Evolutionary conservation across 2,329 filamentous ascomycete genomes (phyloP), one percentile per base, ranked within the genome.

Genomic region (Aspergillus tamarii): DNA sequence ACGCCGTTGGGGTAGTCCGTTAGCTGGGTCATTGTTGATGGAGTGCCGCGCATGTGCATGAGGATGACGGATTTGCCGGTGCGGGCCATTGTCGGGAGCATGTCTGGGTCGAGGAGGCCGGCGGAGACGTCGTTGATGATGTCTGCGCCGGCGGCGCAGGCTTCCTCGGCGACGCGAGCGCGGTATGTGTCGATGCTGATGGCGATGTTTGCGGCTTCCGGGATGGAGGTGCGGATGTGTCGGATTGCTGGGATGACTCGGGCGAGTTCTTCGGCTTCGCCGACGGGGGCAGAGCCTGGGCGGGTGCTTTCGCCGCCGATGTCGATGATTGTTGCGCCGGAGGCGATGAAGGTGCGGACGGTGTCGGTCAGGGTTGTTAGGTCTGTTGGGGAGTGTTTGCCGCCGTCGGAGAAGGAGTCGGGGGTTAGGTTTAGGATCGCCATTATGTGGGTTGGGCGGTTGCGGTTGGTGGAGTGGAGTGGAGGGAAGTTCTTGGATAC

Each of bases 371-470:
- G 83, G 30, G 81, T 70, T 28, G 77, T 66, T 1, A 80, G 65
- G 66, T 87, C 82, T 14, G 79, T 73, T 28, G 82, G 73, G 50
- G 81, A 79, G 76, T 93, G 86, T 10, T 83, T 73, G 10, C 93
- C 93, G 59, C 93, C 94, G 74, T 98, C 94, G 1, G 94, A 98
- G 82, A 99, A 99, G 11, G 94, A 98, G 80, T 99, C 94, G 0
- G 94, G 94, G 0, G 95, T 98, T 59, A 96, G 82, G 78, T 99
- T 99, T 53, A 98, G 84, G 67, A 99, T 96, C 60, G 91, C 92
- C 95, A 99, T 99, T 69, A 97, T 80, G 53, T 88, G 87, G 0
- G 94, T 97, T 59, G 81, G 83, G 55, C 89, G 86, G 53, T 73
- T 74, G 0, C 81, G 77, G 64, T 84, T 82, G 8, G 84, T 79